phyloP scores from a whole-genome alignment of 2,329 filamentous ascomycete species.

The Penicillium sp. region DNA sequence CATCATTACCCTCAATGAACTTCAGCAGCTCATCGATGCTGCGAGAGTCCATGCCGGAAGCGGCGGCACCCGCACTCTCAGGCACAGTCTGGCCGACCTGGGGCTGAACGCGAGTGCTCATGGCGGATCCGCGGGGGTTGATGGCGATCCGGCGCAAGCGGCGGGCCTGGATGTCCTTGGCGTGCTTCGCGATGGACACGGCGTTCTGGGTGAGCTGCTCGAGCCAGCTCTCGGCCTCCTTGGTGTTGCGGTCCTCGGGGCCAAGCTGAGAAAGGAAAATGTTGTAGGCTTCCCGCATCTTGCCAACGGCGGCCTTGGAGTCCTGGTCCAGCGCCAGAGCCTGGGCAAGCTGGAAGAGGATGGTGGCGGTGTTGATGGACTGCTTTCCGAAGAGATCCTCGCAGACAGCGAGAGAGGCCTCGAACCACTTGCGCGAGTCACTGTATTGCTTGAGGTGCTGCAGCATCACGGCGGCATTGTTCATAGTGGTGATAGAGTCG shows the following conservation, averaged over 20 bases:
- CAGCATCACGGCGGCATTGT: constrained; percentile 98
- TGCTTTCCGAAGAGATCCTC: constrained; percentile 83
- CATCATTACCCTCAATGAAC: constrained; percentile 75
- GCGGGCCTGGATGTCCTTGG: constrained; percentile 75
- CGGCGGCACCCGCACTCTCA: constrained; percentile 42
- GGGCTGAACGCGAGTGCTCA: constrained; percentile 57
- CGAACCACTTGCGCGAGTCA: constrained; percentile 94
- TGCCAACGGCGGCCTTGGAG: constrained; percentile 80
- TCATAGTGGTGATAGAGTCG: constrained; percentile 96
- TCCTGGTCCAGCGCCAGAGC: constrained; percentile 93
- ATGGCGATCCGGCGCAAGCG: constrained; percentile 68
- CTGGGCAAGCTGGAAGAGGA: constrained; percentile 95
- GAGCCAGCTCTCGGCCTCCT: constrained; percentile 94
- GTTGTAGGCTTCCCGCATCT: constrained; percentile 95
- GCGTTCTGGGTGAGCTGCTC: constrained; percentile 95
- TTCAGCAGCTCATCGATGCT: constrained; percentile 90
- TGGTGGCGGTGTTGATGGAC: constrained; percentile 87
- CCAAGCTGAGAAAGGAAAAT: constrained; percentile 88
- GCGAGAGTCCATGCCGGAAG: constrained; percentile 60
- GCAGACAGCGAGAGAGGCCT: constrained; percentile 82
- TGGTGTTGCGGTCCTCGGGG: constrained; percentile 90
- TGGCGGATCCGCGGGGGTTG: constrained; percentile 52
- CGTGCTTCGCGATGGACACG: constrained; percentile 87
- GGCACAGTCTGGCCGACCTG: constrained; percentile 57
- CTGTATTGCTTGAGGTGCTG: constrained; percentile 92